Percentiles rank a stretch among this genome's conserved stretches.
Evolutionary conservation across 2,329 filamentous ascomycete genomes (phyloP).

Genomic region (Dactylellina drechsleri): DNA sequence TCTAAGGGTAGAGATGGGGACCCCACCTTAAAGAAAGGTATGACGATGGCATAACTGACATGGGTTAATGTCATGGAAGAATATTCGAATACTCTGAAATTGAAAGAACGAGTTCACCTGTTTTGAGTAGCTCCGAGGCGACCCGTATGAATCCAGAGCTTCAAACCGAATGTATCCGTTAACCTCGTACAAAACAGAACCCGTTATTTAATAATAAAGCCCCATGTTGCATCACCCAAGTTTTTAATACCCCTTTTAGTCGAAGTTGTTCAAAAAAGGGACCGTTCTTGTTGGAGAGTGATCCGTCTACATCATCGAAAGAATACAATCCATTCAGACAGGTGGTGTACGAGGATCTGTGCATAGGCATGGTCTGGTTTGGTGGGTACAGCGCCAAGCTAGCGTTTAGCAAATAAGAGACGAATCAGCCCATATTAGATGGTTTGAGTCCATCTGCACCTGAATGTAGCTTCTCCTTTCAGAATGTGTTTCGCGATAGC

Average conservation of each 20-base stretch:
- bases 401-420: too few species aligned
- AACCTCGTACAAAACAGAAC: background rate
- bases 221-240: background rate
- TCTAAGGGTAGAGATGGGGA: too few species aligned
- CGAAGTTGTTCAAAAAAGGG: background rate
- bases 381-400: slow-evolving; percentile 4
- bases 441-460: too few species aligned
- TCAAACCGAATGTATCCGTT: slow-evolving; percentile 4
- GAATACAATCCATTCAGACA: too few species aligned
- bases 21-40: too few species aligned
- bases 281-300: too few species aligned
- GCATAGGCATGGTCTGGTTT: too few species aligned
- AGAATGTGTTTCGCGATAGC: slow-evolving; percentile 1
- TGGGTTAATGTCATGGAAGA: too few species aligned
- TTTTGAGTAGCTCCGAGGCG: slow-evolving; percentile 5
- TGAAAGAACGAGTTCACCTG: background rate
- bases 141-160: background rate
- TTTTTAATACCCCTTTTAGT: background rate
- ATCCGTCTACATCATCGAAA: too few species aligned
- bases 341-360: too few species aligned
- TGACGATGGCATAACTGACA: too few species aligned
- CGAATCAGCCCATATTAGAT: too few species aligned
- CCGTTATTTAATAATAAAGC: background rate
- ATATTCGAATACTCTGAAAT: background rate
- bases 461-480: background rate